These are phyloP conservation scores for Samsoniella hepiali DNA, from an alignment of 2,329 filamentous ascomycete species.

Conservation along the genomic window DNA sequence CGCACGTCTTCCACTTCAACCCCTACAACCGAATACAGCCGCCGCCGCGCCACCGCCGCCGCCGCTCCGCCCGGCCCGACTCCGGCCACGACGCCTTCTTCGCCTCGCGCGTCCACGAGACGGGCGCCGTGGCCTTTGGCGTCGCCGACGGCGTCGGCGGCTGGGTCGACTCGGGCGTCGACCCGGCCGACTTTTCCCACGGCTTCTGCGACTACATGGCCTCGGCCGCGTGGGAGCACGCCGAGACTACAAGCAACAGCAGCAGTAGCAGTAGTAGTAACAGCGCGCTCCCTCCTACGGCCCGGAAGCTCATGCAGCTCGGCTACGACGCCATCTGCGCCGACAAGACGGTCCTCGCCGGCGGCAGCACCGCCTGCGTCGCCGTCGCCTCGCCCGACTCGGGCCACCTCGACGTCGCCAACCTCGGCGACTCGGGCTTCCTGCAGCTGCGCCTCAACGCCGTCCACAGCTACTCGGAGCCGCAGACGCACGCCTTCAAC, in stretches of 20 bases:
- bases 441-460: slow-evolving; percentile 81
- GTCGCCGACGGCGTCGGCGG: slow-evolving; percentile 94
- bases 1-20: slow-evolving; percentile 70
- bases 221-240: slow-evolving; percentile 60
- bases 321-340: slow-evolving; percentile 80
- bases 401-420: slow-evolving; percentile 81
- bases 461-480: slow-evolving; percentile 76
- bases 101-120: slow-evolving; percentile 72
- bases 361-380: slow-evolving; percentile 91
- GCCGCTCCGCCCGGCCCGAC: slow-evolving; percentile 54
- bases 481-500: slow-evolving; percentile 96
- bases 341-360: slow-evolving; percentile 71
- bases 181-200: slow-evolving; percentile 94
- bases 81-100: slow-evolving; percentile 98
- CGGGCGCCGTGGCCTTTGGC: slow-evolving; percentile 73
- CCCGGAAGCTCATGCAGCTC: slow-evolving; percentile 71
- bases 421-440: slow-evolving; percentile 93
- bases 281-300: slow-evolving; percentile 43
- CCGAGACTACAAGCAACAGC: slow-evolving; percentile 22
- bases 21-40: slow-evolving; percentile 58
- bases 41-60: slow-evolving; percentile 32
- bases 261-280: background rate
- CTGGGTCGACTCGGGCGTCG: slow-evolving; percentile 88
- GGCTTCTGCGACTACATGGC: slow-evolving; percentile 94
- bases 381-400: slow-evolving; percentile 65